Conservation (phyloP, 2,329 filamentous ascomycete species). For the Cordyceps tenuipes region DNA sequence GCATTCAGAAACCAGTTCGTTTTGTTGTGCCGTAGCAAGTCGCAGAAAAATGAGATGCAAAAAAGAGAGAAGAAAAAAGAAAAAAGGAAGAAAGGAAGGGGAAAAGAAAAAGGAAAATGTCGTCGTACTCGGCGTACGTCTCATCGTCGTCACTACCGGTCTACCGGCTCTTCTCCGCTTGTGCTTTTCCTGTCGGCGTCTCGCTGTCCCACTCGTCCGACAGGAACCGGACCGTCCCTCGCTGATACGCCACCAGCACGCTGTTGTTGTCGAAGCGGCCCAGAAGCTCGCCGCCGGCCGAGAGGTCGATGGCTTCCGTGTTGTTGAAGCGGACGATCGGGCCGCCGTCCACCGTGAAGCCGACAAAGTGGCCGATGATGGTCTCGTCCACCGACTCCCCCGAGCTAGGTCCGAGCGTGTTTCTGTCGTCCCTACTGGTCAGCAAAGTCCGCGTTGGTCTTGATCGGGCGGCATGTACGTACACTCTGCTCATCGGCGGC, state of each 20-base stretch:
- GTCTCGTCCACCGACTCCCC: constrained; percentile 27
- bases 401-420: constrained; percentile 28
- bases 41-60: too few species aligned
- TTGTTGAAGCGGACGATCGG: constrained; percentile 37
- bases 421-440: too few species aligned
- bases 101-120: too few species aligned
- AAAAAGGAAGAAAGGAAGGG: too few species aligned
- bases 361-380: constrained; percentile 30
- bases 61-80: too few species aligned
- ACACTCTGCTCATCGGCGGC: constrained; percentile 37
- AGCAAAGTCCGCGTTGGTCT: too few species aligned
- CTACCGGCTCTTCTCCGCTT: too few species aligned
- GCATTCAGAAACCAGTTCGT: too few species aligned
- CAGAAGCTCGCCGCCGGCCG: constrained; percentile 27
- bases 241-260: constrained; percentile 32
- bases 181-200: neutral
- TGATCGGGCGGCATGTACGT: too few species aligned
- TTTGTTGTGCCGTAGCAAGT: too few species aligned
- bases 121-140: too few species aligned
- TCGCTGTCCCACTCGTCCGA: constrained; percentile 12
- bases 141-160: too few species aligned
- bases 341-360: constrained; percentile 36
- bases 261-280: constrained; percentile 27
- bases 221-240: constrained; percentile 26
- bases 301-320: constrained; percentile 22